Conservation (phyloP, 75 land plant species). For the Cryptomeria japonica region DNA sequence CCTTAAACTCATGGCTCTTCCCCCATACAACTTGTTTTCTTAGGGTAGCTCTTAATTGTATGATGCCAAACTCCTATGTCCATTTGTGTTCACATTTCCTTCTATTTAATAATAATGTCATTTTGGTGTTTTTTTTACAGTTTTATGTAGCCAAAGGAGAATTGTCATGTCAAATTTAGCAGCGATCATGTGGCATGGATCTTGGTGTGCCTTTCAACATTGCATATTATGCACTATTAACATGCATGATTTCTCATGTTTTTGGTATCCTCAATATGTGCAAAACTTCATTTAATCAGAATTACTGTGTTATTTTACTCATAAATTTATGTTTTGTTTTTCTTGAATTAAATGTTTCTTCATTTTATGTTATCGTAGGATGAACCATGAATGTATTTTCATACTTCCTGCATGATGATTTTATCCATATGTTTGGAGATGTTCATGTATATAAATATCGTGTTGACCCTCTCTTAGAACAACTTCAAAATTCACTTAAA, state of each 20-base stretch:
- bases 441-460: conserved; percentile 88
- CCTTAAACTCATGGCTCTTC: conserved; percentile 91
- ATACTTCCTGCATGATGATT: conserved; percentile 89
- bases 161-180: conserved; percentile 98
- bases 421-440: conserved; percentile 92
- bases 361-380: neutral
- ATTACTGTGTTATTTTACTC: neutral
- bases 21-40: conserved; percentile 98
- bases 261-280: conserved; percentile 67
- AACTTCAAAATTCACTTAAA: too few relatives aligned
- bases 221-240: conserved; percentile 90
- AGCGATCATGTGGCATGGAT: conserved; percentile 97
- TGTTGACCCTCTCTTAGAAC: conserved; percentile 76
- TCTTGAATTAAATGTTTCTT: neutral
- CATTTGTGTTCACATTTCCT: neutral
- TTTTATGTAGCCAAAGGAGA: conserved; percentile 95
- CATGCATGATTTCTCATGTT: conserved; percentile 97
- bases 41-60: conserved; percentile 45
- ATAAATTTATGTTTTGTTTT: neutral
- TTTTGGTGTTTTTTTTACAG: conserved; percentile 33
- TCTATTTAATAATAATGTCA: neutral
- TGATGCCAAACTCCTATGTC: neutral
- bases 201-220: conserved; percentile 98
- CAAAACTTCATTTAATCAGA: neutral
- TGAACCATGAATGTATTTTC: conserved; percentile 8